phyloP scores from a whole-genome alignment of 768 basidiomycete genomes.

The Obba rivulosa region DNA sequence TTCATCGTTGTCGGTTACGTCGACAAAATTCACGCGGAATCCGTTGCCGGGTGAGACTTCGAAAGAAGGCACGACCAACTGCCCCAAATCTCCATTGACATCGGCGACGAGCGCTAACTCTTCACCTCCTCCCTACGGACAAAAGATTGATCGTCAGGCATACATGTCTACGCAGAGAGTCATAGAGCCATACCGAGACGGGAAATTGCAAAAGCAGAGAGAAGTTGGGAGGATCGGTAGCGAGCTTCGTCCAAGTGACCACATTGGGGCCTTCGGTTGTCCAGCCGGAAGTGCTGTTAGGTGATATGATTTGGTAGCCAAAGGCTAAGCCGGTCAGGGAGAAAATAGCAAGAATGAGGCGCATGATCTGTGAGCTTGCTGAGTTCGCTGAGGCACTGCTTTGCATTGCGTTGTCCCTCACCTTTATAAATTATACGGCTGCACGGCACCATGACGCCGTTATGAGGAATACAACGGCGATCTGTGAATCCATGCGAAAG shows the following conservation, averaged over 20 bases:
- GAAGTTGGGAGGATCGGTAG: slow-evolving; percentile 64
- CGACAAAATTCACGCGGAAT: slow-evolving; percentile 72
- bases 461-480: too few species aligned
- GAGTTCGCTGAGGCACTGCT: slow-evolving; percentile 21
- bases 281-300: slow-evolving; percentile 47
- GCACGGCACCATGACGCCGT: too few species aligned
- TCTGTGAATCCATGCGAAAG: too few species aligned
- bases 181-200: slow-evolving; percentile 45
- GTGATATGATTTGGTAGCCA: slow-evolving; percentile 57
- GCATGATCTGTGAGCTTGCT: too few species aligned
- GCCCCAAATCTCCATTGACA: slow-evolving; percentile 43
- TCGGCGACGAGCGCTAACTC: slow-evolving; percentile 40
- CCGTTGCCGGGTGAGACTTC: slow-evolving; percentile 50
- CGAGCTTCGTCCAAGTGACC: slow-evolving; percentile 59
- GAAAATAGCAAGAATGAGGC: slow-evolving; percentile 34
- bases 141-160: background rate
- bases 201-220: slow-evolving; percentile 48
- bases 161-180: background rate
- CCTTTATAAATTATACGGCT: too few species aligned
- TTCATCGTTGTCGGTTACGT: slow-evolving; percentile 32
- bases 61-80: slow-evolving; percentile 43
- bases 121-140: background rate
- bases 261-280: slow-evolving; percentile 45
- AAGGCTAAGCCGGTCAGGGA: slow-evolving; percentile 46
- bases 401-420: background rate